Percentiles rank a stretch among this genome's conserved stretches.
Conservation (phyloP, 805 yeast species). For the Lipomyces lipofer region DNA sequence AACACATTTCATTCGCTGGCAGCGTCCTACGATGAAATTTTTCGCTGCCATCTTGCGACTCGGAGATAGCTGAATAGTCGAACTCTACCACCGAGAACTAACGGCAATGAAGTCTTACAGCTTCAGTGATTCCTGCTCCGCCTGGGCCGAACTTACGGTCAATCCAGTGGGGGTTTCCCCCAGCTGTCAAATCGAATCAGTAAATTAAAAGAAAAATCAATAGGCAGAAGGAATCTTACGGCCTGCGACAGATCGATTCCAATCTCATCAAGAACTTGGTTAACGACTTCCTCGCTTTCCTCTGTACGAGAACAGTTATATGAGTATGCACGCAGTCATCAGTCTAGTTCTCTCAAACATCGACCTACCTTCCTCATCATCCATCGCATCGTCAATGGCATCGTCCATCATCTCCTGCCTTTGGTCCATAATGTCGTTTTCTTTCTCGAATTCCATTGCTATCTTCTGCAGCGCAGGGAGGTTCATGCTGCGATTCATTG, state of each 20-base stretch:
- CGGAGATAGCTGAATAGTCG: too few relatives aligned
- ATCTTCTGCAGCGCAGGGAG: conserved; percentile 84
- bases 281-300: conserved; percentile 48
- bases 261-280: conserved; percentile 90
- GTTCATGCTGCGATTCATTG: conserved; percentile 90
- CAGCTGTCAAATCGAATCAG: conserved; percentile 32
- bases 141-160: conserved; percentile 5
- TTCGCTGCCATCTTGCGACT: too few relatives aligned
- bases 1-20: too few relatives aligned
- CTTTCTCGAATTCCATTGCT: conserved; percentile 92
- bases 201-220: neutral
- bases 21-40: too few relatives aligned
- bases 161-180: conserved; percentile 45
- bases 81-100: neutral
- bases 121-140: conserved; percentile 19
- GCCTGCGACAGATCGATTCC: conserved; percentile 75
- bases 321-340: neutral
- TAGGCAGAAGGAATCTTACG: conserved; percentile 17
- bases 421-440: conserved; percentile 96
- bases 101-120: neutral
- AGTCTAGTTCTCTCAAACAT: neutral
- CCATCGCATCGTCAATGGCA: conserved; percentile 95
- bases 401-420: conserved; percentile 99
- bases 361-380: conserved; percentile 62
- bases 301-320: conserved; percentile 13